Base-by-base conservation (phyloP, 2,329 filamentous ascomycete genomes). In the Paracorniculantispora psalliotae region DNA sequence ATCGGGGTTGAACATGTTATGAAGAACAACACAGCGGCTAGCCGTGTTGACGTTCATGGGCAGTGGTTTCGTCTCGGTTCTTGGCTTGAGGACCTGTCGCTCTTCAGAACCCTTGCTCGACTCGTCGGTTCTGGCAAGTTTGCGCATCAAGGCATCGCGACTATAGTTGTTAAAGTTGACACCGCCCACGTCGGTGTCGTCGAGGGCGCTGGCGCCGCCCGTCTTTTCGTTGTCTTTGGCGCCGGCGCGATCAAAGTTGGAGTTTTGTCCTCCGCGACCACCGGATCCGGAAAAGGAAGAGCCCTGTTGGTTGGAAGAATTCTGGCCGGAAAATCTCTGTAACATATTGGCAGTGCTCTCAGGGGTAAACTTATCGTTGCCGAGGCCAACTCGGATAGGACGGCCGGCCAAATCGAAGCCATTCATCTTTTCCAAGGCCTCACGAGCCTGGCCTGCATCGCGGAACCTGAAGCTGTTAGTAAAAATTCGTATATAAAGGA, bases 151-250 rank as follows among this genome's bases (percentile, higher is more conserved):
- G 71, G 92, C 91, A 79, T 97, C 92, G 78, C 94, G 91, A 81
- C 91, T 96, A 80, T 96, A 97, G 76, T 97, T 97, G 83, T 92
- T 96, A 88, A 97, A 97, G 78, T 97, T 97, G 76, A 99, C 93
- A 71, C 94, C 94, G 54, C 90, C 91, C 72, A 99, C 94, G 74
- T 99, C 94, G 63, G 92, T 96, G 72, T 99, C 94, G 76, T 99
- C 94, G 55, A 99, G 81, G 68, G 94, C 94, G 77, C 92, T 96
- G 52, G 93, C 93, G 67, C 92, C 92, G 61, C 90, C 90, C 48
- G 90, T 85, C 76, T 97, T 96, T 69, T 96, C 91, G 72, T 87
- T 91, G 69, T 96, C 91, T 68, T 92, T 87, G 65, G 89, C 91
- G 65, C 91, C 90, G 61, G 92, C 90, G 69, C 93, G 90, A 73